A percentile compares a stretch with the other conserved stretches of the same genome.
Evolutionary conservation across 441 rosid genomes (phyloP).

Genomic region (Cnidoscolus chayamansa): DNA sequence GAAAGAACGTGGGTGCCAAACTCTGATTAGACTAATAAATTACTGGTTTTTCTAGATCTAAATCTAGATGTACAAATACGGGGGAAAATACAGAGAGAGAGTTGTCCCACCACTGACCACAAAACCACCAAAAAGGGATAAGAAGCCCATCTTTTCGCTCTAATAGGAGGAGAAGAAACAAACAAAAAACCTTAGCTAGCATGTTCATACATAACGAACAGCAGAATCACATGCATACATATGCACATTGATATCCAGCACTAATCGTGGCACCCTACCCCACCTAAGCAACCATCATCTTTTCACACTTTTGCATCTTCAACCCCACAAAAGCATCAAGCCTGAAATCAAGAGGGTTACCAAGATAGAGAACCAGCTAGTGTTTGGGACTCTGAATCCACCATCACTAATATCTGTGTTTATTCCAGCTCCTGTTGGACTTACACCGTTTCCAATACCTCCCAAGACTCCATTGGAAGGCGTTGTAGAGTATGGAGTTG

Average conservation of each 20-base stretch:
- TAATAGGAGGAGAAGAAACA: conserved; percentile 17
- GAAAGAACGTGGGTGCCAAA: conserved; percentile 6
- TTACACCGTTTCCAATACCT: conserved; percentile 44
- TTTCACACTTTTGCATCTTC: conserved; percentile 14
- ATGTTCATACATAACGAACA: conserved; percentile 28
- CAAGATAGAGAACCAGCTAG: conserved; percentile 22
- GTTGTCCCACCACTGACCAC: conserved; percentile 18
- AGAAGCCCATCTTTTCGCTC: conserved; percentile 19
- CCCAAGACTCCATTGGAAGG: conserved; percentile 63
- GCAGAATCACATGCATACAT: conserved; percentile 28
- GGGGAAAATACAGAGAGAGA: neutral
- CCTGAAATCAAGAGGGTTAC: conserved; percentile 32
- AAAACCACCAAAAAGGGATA: conserved; percentile 24
- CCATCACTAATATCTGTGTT: conserved; percentile 56
- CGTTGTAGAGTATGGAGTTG: conserved; percentile 47
- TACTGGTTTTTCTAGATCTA: conserved; percentile 28
- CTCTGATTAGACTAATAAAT: conserved; percentile 23
- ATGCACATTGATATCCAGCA: conserved; percentile 39
- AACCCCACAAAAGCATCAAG: conserved; percentile 39
- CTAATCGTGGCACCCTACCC: conserved; percentile 29
- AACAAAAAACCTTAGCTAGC: conserved; percentile 31
- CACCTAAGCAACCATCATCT: conserved; percentile 25
- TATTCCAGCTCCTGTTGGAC: conserved; percentile 52
- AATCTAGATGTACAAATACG: conserved; percentile 29
- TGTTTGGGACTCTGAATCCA: conserved; percentile 35